phyloP scores from a whole-genome alignment of 805 yeast species.

The Nakazawaea siamensis region DNA sequence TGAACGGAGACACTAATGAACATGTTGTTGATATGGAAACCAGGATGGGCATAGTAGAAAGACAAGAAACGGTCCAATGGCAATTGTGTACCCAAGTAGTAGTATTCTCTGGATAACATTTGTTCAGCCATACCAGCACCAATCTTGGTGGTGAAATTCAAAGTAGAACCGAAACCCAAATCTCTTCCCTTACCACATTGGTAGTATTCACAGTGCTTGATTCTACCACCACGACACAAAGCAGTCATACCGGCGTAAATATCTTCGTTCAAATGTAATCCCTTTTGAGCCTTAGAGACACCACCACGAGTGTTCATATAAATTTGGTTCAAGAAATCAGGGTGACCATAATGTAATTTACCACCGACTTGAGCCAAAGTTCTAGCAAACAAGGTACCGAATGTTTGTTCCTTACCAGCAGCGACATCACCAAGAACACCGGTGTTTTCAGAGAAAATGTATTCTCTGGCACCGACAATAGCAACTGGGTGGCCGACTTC shows the following conservation, averaged over 20 bases:
- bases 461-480: constrained; percentile 81
- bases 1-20: constrained; percentile 73
- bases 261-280: constrained; percentile 81
- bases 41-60: constrained; percentile 81
- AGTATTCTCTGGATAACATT: constrained; percentile 77
- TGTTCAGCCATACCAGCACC: constrained; percentile 95
- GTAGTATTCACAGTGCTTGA: constrained; percentile 79
- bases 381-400: constrained; percentile 79
- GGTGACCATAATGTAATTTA: constrained; percentile 83
- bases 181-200: constrained; percentile 92
- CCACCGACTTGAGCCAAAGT: constrained; percentile 82
- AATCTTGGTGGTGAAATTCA: constrained; percentile 80
- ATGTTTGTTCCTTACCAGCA: constrained; percentile 86
- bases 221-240: constrained; percentile 76
- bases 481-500: constrained; percentile 61
- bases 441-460: constrained; percentile 78
- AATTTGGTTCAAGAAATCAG: constrained; percentile 70
- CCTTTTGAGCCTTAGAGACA: constrained; percentile 80
- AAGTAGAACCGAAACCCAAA: constrained; percentile 78
- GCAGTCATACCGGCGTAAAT: constrained; percentile 87
- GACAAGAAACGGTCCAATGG: constrained; percentile 77
- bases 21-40: constrained; percentile 76
- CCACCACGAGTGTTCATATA: constrained; percentile 86
- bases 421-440: constrained; percentile 87
- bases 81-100: constrained; percentile 70